phyloP scores from a whole-genome alignment of 129 eudicot species.

The Saposhnikovia divaricata region DNA sequence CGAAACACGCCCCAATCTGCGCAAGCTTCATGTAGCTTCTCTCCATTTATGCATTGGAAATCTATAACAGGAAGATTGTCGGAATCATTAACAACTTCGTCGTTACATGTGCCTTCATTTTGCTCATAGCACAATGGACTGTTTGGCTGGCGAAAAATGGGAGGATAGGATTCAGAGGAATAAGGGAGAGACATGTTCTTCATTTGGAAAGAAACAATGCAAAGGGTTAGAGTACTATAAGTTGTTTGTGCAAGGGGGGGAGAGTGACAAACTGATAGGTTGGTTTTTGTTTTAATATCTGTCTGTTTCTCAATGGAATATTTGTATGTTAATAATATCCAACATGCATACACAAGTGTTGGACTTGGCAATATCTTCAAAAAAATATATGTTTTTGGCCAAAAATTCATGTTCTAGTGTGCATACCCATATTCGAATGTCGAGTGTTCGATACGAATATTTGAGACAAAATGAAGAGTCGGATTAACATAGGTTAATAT shows the following conservation, averaged over 20 bases:
- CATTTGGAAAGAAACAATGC: background rate
- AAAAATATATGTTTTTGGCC: too few species aligned
- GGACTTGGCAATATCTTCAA: too few species aligned
- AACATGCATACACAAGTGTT: too few species aligned
- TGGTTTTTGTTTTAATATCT: conserved; percentile 6
- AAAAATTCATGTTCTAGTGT: too few species aligned
- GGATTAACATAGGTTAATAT: too few species aligned
- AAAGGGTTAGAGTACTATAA: background rate
- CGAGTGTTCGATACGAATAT: too few species aligned
- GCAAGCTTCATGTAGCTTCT: conserved; percentile 37
- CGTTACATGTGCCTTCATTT: conserved; percentile 5
- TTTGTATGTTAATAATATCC: background rate
- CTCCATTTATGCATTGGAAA: conserved; percentile 19
- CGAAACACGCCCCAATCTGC: conserved; percentile 79
- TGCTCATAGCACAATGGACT: background rate
- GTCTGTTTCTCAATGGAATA: background rate
- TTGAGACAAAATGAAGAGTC: too few species aligned
- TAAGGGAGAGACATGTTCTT: conserved; percentile 16
- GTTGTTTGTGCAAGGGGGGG: background rate
- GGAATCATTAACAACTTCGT: background rate
- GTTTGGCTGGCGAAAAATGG: conserved; percentile 23
- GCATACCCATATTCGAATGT: too few species aligned
- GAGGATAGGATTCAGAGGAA: conserved; percentile 36
- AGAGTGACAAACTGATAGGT: background rate
- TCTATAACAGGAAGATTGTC: conserved; percentile 45